Percentiles rank a stretch among this genome's conserved stretches.
These are phyloP conservation scores for sorghum (Sorghum bicolor) DNA, from an alignment of 176 grass and related monocot genomes.

Conservation along the genomic window DNA sequence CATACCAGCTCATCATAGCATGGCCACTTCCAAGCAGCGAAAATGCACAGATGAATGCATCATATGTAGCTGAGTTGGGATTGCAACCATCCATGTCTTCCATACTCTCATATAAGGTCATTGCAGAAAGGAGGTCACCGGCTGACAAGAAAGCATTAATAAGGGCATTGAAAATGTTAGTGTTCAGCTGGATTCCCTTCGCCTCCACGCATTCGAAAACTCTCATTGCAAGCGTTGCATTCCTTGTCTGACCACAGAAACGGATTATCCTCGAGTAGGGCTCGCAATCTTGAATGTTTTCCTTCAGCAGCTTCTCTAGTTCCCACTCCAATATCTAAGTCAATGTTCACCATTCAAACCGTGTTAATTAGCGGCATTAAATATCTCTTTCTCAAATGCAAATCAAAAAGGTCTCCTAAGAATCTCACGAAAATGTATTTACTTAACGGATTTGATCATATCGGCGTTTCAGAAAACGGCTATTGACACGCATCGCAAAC, in stretches of 20 bases:
- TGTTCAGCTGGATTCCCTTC: constrained; percentile 31
- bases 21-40: constrained; percentile 27
- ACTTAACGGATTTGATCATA: not conserved
- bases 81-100: constrained; percentile 20
- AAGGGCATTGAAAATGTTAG: constrained; percentile 45
- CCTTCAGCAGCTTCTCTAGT: constrained; percentile 40
- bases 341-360: not conserved
- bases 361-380: not conserved
- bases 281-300: constrained; percentile 28
- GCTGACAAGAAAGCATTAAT: constrained; percentile 30
- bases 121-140: constrained; percentile 41
- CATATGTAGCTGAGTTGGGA: constrained; percentile 40
- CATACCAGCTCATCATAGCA: constrained; percentile 47
- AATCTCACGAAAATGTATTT: not conserved
- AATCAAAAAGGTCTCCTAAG: not conserved
- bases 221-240: constrained; percentile 36
- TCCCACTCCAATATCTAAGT: constrained; percentile 50
- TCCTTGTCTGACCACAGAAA: constrained; percentile 32
- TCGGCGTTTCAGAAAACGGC: not conserved
- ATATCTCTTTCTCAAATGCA: not conserved
- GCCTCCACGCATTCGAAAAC: constrained; percentile 33
- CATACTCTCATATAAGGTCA: constrained; percentile 50
- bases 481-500: not conserved
- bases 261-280: constrained; percentile 34
- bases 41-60: constrained; percentile 44